phyloP scores from a whole-genome alignment of 1,284 basidiomycete species.

The Porodaedalea pini region DNA sequence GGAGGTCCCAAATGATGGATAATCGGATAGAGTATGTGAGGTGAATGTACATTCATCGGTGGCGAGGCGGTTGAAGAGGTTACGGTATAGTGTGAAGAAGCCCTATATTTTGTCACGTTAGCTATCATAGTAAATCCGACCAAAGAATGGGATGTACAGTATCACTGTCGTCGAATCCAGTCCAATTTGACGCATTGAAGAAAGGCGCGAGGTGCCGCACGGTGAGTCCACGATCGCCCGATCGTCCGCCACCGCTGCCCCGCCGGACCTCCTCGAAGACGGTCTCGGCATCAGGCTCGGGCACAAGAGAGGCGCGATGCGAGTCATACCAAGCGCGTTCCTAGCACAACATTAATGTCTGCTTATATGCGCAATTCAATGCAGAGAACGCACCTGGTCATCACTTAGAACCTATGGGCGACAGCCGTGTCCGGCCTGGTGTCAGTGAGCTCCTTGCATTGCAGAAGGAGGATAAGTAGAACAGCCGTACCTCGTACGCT shows the following conservation, averaged over 20 bases:
- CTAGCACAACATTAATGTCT: constrained; percentile 43
- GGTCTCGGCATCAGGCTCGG: constrained; percentile 78
- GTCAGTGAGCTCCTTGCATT: constrained; percentile 16
- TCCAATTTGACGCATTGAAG: constrained; percentile 76
- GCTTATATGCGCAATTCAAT: too few species aligned
- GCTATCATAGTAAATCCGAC: neutral
- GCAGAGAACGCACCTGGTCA: constrained; percentile 67
- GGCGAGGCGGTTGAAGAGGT: constrained; percentile 82
- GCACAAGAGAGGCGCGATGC: constrained; percentile 83
- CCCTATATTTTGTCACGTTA: constrained; percentile 45
- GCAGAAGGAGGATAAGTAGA: constrained; percentile 6
- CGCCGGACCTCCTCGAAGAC: constrained; percentile 82
- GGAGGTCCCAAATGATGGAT: constrained; percentile 84
- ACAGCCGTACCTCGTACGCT: constrained; percentile 80
- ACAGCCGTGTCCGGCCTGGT: neutral
- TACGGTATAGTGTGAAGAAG: constrained; percentile 89
- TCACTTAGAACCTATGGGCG: constrained; percentile 76
- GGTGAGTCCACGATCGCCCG: constrained; percentile 79
- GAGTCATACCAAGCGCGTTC: constrained; percentile 98
- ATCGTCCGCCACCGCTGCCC: constrained; percentile 41
- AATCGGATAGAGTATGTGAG: constrained; percentile 40
- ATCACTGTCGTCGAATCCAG: constrained; percentile 65
- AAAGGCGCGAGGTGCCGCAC: constrained; percentile 82
- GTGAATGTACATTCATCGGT: constrained; percentile 74
- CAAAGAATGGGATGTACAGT: constrained; percentile 47